Conservation (phyloP, 148 eudicot species). For the Linanthus parryae region DNA sequence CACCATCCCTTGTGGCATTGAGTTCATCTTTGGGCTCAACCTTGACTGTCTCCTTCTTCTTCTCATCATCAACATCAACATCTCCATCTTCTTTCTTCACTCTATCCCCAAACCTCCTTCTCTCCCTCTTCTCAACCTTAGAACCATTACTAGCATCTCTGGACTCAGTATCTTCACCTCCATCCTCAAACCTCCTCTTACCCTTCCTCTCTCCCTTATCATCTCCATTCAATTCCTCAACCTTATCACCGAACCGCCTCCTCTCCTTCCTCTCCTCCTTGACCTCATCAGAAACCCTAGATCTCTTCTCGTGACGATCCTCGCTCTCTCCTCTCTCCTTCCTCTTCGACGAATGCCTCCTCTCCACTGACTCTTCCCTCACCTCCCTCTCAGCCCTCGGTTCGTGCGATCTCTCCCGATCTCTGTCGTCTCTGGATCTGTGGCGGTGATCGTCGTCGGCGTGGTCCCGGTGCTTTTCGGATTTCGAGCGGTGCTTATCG, state of each 20-base stretch:
- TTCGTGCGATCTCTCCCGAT: slow-evolving; percentile 18
- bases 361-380: slow-evolving; percentile 30
- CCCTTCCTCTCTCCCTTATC: slow-evolving; percentile 27
- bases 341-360: slow-evolving; percentile 24
- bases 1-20: slow-evolving; percentile 13
- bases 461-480: slow-evolving; percentile 8
- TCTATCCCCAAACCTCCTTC: slow-evolving; percentile 31
- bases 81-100: slow-evolving; percentile 23
- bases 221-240: slow-evolving; percentile 7
- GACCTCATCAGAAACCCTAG: slow-evolving; percentile 29
- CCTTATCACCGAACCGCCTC: slow-evolving; percentile 31
- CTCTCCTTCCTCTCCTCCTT: slow-evolving; percentile 27
- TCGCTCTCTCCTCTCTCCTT: slow-evolving; percentile 32
- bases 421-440: slow-evolving; percentile 15
- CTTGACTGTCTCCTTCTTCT: slow-evolving; percentile 17
- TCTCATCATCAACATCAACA: slow-evolving; percentile 17
- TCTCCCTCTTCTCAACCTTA: slow-evolving; percentile 25
- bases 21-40: slow-evolving; percentile 15
- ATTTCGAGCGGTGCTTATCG: slow-evolving; percentile 26
- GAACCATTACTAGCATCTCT: slow-evolving; percentile 2
- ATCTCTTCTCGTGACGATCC: slow-evolving; percentile 37
- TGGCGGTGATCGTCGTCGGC: slow-evolving; percentile 8
- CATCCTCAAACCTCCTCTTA: slow-evolving; percentile 33
- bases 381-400: slow-evolving; percentile 13
- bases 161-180: slow-evolving; percentile 7